Evolutionary conservation across 371 early-diverging fungal species (phyloP), one percentile per base, ranked within the genome.

Genomic region (Mucor lusitanicus): DNA sequence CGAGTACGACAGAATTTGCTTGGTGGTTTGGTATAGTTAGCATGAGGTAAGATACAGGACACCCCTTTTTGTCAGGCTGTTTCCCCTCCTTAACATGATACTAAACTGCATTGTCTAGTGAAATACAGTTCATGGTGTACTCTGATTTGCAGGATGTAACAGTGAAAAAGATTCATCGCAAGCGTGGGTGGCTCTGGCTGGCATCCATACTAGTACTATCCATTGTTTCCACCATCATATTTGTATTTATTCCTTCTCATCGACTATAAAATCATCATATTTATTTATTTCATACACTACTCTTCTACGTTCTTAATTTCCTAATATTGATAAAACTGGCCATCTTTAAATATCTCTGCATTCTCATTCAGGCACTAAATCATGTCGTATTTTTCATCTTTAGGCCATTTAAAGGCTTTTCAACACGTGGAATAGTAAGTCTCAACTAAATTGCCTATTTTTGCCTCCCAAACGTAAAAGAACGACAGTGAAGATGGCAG

Each of bases 1-100:
- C 81, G 2, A 75, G 79, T 60, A 44, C 77, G 5, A 72, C 73
- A 6, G 74, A 81, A 35, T 84, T 84, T 68, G 73, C 80, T n/a
- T 84, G 80, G 77, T 81, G 76, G 77, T 65, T 78, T 46, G 78
- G 78, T n/a, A 66, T 78, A 17, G 63, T 68, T 35, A 70, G 78
- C 15, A 69, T 73, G 63, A 76, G 76, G 84, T 83, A 74, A 67
- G 32, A 28, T 21, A 48, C n/a, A 48, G 21, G 21, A 6, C n/a
- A 4, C 19, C 7, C n/a, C 44, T 25, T 50, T 25, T 25, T 25
- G 28, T 37, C 23, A 11, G 3, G 13, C 37, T 25, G 37, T 13
- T 44, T 11, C 35, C 13, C n/a, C 28, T 68, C 13, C 46, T 27
- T 39, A 19, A 27, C 28, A 57, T 25, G 28, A 6, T 32, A 30